A percentile compares a stretch with the other conserved stretches of the same genome.
phyloP scores from a whole-genome alignment of 495 filamentous ascomycete species.

The Daldinia decipiens region DNA sequence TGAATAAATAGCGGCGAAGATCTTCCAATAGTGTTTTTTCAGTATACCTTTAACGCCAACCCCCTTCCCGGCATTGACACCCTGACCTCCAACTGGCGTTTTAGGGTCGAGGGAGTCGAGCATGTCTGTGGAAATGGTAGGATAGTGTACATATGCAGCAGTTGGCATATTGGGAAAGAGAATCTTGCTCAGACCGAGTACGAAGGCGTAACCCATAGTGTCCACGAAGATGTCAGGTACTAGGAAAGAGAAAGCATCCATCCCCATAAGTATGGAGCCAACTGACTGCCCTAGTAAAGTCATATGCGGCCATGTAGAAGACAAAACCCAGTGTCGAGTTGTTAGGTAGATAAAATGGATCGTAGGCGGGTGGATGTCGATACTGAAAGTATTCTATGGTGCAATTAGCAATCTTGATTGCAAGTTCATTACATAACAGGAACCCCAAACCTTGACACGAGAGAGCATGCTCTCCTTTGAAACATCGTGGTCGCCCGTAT shows the following conservation, averaged over 20 bases:
- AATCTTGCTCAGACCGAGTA: slow-evolving; percentile 80
- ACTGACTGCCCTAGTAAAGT: slow-evolving; percentile 94
- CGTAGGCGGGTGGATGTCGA: slow-evolving; percentile 83
- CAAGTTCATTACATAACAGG: neutral
- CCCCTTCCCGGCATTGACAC: slow-evolving; percentile 84
- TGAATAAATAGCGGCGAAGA: slow-evolving; percentile 84
- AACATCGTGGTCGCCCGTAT: slow-evolving; percentile 92
- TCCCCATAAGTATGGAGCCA: slow-evolving; percentile 85
- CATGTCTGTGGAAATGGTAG: slow-evolving; percentile 99
- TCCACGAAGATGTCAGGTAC: slow-evolving; percentile 95
- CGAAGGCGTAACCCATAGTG: slow-evolving; percentile 98
- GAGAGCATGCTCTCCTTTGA: slow-evolving; percentile 80
- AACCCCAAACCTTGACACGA: slow-evolving; percentile 70
- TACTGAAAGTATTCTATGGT: slow-evolving; percentile 86
- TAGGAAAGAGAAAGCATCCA: slow-evolving; percentile 91
- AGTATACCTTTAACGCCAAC: slow-evolving; percentile 69
- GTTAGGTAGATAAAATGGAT: slow-evolving; percentile 89
- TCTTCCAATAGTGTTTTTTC: slow-evolving; percentile 85
- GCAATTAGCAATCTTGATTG: slow-evolving; percentile 9
- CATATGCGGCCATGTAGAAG: slow-evolving; percentile 88
- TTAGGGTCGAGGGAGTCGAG: slow-evolving; percentile 78
- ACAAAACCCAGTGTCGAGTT: slow-evolving; percentile 83
- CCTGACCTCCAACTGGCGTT: slow-evolving; percentile 67
- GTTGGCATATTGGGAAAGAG: slow-evolving; percentile 86
- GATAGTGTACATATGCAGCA: slow-evolving; percentile 95